Conservation (phyloP, 2,329 filamentous ascomycete genomes). For the Fusarium burgessii region DNA sequence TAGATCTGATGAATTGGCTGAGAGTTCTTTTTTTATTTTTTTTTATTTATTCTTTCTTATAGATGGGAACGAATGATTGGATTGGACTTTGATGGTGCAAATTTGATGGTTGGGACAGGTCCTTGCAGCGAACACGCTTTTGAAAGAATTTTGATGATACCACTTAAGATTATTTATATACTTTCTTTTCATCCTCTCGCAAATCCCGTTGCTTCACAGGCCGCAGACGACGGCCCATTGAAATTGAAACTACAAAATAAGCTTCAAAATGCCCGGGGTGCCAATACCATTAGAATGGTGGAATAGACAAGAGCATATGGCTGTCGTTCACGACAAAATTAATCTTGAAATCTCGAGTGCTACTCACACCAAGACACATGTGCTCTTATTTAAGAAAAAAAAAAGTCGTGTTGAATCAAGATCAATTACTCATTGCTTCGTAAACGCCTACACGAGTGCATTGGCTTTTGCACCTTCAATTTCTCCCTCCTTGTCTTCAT, state of each 20-base stretch:
- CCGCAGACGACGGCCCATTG: not conserved
- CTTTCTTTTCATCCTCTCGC: not conserved
- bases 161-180: constrained; percentile 4
- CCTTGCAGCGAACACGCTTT: constrained; percentile 5
- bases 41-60: constrained; percentile 7
- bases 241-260: not conserved
- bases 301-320: not conserved
- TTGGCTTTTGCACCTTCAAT: constrained; percentile 28
- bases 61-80: constrained; percentile 9
- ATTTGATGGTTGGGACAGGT: constrained; percentile 14
- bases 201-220: not conserved
- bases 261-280: not conserved
- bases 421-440: not conserved
- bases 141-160: constrained; percentile 26
- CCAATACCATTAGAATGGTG: not conserved
- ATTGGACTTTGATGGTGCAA: not conserved
- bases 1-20: constrained; percentile 18
- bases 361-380: not conserved
- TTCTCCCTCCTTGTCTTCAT: constrained; percentile 19
- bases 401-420: not conserved
- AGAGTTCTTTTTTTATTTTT: constrained; percentile 1
- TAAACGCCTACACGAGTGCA: constrained; percentile 26
- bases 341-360: not conserved
- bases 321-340: too few relatives aligned
- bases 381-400: not conserved